Evolutionary conservation across 2,329 filamentous ascomycete genomes (phyloP).

Genomic region (Didymella pomorum): DNA sequence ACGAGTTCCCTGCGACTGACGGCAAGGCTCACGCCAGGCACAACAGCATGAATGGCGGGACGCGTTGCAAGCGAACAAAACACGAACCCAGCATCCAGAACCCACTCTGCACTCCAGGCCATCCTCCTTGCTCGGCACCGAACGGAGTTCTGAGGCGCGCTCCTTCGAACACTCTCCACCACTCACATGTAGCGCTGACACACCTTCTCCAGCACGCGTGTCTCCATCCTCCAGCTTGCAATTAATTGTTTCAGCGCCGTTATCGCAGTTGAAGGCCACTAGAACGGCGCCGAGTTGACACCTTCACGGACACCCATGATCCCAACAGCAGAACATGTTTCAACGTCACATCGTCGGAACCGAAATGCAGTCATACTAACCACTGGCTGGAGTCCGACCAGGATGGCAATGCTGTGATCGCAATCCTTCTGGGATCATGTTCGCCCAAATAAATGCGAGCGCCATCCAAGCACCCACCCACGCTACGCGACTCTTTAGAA

Average conservation of each 20-base stretch:
- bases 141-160: slow-evolving; percentile 6
- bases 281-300: slow-evolving; percentile 29
- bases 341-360: slow-evolving; percentile 40
- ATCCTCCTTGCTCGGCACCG: slow-evolving; percentile 6
- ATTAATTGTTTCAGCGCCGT: slow-evolving; percentile 34
- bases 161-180: slow-evolving; percentile 6
- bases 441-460: slow-evolving; percentile 13
- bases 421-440: slow-evolving; percentile 29
- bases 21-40: slow-evolving; percentile 27
- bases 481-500: slow-evolving; percentile 32
- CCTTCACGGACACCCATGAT: slow-evolving; percentile 26
- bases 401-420: slow-evolving; percentile 27
- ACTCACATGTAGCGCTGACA: slow-evolving; percentile 11
- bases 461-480: slow-evolving; percentile 23
- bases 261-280: slow-evolving; percentile 29
- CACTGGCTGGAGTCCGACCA: slow-evolving; percentile 26
- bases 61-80: slow-evolving; percentile 29
- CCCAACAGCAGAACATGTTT: slow-evolving; percentile 37
- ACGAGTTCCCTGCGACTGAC: slow-evolving; percentile 34
- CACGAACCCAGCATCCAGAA: slow-evolving; percentile 34
- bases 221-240: slow-evolving; percentile 23
- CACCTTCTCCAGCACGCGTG: slow-evolving; percentile 12
- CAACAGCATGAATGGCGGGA: slow-evolving; percentile 29
- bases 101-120: slow-evolving; percentile 25
- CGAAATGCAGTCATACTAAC: slow-evolving; percentile 26